phyloP scores from a whole-genome alignment of 179 eudicot genomes.

The Spinacia oleracea region DNA sequence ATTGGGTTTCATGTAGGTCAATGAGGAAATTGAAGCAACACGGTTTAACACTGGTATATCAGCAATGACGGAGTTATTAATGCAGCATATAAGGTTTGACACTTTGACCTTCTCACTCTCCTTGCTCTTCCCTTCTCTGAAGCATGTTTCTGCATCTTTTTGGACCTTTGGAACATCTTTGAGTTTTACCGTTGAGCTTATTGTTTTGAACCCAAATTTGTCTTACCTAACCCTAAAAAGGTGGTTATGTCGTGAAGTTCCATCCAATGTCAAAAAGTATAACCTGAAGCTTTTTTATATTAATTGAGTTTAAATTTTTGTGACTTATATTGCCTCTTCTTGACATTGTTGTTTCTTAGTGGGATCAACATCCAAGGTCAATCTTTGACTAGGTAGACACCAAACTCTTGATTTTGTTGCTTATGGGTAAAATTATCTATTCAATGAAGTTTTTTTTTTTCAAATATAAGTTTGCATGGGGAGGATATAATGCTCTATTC shows the following conservation, averaged over 20 bases:
- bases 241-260: neutral
- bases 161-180: neutral
- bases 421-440: no score
- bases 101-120: neutral
- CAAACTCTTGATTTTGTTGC: no score
- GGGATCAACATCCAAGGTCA: constrained; percentile 77
- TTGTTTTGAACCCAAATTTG: neutral
- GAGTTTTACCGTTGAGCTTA: neutral
- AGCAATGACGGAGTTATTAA: constrained; percentile 98
- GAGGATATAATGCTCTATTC: no score
- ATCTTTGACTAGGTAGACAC: no score
- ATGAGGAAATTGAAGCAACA: constrained; percentile 89
- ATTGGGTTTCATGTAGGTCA: constrained; percentile 43
- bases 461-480: no score
- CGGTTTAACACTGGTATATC: constrained; percentile 98
- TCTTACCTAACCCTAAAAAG: neutral
- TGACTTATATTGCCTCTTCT: neutral
- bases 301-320: neutral
- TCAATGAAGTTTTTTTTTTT: no score
- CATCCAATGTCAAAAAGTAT: neutral
- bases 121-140: neutral
- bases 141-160: neutral
- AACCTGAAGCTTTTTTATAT: neutral
- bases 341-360: constrained; percentile 38
- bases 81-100: constrained; percentile 83